These are phyloP conservation scores for Epichloe uncinata DNA, from an alignment of 2,329 filamentous ascomycete genomes.

Conservation along the genomic window DNA sequence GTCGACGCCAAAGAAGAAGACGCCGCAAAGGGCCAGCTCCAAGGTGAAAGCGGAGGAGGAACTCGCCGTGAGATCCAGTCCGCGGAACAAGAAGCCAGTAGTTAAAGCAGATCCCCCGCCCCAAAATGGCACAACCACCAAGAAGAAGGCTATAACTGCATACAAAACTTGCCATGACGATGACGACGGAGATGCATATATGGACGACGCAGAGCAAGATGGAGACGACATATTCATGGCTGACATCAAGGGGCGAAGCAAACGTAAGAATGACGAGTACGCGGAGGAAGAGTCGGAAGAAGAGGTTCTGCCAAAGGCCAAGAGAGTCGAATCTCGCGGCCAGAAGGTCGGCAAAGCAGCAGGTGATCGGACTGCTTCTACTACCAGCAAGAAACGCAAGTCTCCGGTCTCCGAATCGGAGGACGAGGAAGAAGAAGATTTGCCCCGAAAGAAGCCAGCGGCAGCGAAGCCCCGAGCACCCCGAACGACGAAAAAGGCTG, in stretches of 20 bases:
- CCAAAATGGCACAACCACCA: constrained; percentile 20
- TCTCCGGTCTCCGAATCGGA: constrained; percentile 40
- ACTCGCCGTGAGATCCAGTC: constrained; percentile 37
- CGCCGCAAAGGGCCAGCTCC: constrained; percentile 27
- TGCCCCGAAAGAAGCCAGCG: constrained; percentile 44
- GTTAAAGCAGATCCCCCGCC: constrained; percentile 16
- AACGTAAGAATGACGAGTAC: constrained; percentile 61
- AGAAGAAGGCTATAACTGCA: constrained; percentile 28
- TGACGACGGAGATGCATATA: constrained; percentile 39
- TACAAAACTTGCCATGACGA: constrained; percentile 28
- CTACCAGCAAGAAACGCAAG: constrained; percentile 42
- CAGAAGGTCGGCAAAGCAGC: constrained; percentile 11
- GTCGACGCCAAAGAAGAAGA: constrained; percentile 19
- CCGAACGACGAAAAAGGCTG: constrained; percentile 49
- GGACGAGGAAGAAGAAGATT: constrained; percentile 43
- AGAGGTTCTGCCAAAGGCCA: constrained; percentile 48
- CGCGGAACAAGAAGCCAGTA: constrained; percentile 30
- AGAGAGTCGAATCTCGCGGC: constrained; percentile 36
- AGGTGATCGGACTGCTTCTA: constrained; percentile 19
- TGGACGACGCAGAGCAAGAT: constrained; percentile 56
- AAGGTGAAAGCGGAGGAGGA: constrained; percentile 27
- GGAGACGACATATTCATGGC: constrained; percentile 75
- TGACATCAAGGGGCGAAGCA: constrained; percentile 51
- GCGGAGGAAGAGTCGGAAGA: constrained; percentile 63
- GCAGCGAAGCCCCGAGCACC: constrained; percentile 45